Conservation (phyloP, 2,329 filamentous ascomycete species). For the Rhynchosporium secalis region DNA sequence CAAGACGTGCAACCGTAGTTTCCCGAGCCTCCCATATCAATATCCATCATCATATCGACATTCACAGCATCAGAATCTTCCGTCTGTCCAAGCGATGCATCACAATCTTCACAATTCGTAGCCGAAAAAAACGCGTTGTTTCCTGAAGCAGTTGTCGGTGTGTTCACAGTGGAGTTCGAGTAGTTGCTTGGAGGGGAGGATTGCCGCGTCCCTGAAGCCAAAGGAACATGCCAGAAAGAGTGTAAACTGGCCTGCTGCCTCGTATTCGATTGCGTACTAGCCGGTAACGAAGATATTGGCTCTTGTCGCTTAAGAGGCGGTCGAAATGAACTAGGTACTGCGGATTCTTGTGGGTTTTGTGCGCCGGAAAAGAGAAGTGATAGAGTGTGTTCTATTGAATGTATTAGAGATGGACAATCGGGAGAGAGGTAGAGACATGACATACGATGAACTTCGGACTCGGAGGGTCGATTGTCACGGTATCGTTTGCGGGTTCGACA, state of each 20-base stretch:
- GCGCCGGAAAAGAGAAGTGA: conserved; percentile 59
- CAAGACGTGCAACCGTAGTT: conserved; percentile 50
- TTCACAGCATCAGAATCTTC: conserved; percentile 44
- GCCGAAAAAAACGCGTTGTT: conserved; percentile 34
- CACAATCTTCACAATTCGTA: conserved; percentile 56
- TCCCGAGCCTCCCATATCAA: conserved; percentile 42
- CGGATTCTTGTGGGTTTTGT: conserved; percentile 36
- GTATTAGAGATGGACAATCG: conserved; percentile 21
- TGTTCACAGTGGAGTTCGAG: conserved; percentile 33
- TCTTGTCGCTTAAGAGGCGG: conserved; percentile 23
- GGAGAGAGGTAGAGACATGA: conserved; percentile 1
- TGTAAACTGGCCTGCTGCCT: conserved; percentile 54
- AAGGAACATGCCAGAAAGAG: conserved; percentile 55
- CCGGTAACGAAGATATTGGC: conserved; percentile 27
- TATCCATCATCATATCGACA: conserved; percentile 41
- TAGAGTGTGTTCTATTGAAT: conserved; percentile 49
- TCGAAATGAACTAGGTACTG: conserved; percentile 22
- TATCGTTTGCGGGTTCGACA: conserved; percentile 63
- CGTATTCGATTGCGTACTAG: conserved; percentile 17
- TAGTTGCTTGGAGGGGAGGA: conserved; percentile 40
- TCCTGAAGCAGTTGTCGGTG: conserved; percentile 19
- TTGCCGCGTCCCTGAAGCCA: conserved; percentile 40
- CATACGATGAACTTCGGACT: conserved; percentile 46
- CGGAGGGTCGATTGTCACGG: conserved; percentile 58
- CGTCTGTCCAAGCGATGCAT: conserved; percentile 36